phyloP scores from a whole-genome alignment of 768 basidiomycete genomes.

The Lentinula sp. region DNA sequence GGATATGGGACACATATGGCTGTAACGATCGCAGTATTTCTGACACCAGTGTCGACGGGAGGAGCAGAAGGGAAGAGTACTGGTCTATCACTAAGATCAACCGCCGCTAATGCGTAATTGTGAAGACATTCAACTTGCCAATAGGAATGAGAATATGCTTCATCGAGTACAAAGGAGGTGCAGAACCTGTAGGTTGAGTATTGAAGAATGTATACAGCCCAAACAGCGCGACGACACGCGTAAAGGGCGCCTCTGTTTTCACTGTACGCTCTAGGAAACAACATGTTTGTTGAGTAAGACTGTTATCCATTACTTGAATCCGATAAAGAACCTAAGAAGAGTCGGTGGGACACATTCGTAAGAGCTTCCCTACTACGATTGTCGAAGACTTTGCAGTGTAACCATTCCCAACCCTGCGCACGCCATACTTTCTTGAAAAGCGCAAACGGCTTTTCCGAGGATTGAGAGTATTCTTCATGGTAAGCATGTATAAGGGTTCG shows the following conservation, averaged over 20 bases:
- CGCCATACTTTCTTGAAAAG: conserved; percentile 71
- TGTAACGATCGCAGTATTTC: conserved; percentile 38
- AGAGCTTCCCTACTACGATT: conserved; percentile 58
- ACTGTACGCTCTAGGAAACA: conserved; percentile 43
- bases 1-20: conserved; percentile 43
- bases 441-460: conserved; percentile 43
- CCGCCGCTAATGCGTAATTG: background rate
- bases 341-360: conserved; percentile 48
- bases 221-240: conserved; percentile 58
- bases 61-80: conserved; percentile 37
- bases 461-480: conserved; percentile 37
- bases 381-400: conserved; percentile 74
- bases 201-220: conserved; percentile 64
- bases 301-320: background rate
- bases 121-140: conserved; percentile 31
- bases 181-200: conserved; percentile 56
- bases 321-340: conserved; percentile 56
- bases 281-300: background rate
- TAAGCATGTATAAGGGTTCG: conserved; percentile 45
- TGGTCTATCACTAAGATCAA: conserved; percentile 38
- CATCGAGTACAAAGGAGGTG: conserved; percentile 44
- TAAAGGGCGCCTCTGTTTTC: conserved; percentile 44
- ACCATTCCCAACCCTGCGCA: conserved; percentile 63
- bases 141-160: conserved; percentile 55
- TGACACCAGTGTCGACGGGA: conserved; percentile 41